Evolutionary conservation across 345 rosid genomes (phyloP).

Genomic region (Barbarea vulgaris): DNA sequence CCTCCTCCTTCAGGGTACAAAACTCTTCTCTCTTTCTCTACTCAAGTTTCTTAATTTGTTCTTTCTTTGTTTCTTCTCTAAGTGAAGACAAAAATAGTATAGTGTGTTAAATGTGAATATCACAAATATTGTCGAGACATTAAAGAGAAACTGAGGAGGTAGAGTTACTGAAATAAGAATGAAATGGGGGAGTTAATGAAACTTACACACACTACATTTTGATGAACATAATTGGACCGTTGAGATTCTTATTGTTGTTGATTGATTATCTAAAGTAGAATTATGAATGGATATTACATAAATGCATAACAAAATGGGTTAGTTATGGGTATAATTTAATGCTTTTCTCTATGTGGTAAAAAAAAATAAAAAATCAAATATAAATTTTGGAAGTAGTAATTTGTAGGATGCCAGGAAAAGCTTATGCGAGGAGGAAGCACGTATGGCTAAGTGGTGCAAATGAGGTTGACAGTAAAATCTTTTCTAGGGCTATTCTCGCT

Average conservation of each 20-base stretch:
- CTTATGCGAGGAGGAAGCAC: constrained; percentile 74
- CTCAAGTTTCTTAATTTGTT: constrained; percentile 3
- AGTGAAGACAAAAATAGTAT: constrained; percentile 35
- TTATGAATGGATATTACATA: constrained; percentile 17
- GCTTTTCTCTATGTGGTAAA: constrained; percentile 9
- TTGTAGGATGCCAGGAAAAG: constrained; percentile 92
- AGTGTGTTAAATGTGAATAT: constrained; percentile 31
- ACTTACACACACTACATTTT: constrained; percentile 9
- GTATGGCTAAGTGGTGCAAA: constrained; percentile 87
- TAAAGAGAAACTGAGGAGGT: constrained; percentile 29
- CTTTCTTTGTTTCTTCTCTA: background rate
- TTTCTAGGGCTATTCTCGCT: constrained; percentile 93
- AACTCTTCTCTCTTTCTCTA: background rate
- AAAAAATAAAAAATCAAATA: constrained; percentile 8
- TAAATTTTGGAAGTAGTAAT: constrained; percentile 13
- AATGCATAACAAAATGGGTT: constrained; percentile 27
- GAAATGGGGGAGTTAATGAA: constrained; percentile 21
- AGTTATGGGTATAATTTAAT: constrained; percentile 13
- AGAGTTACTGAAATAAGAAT: constrained; percentile 39
- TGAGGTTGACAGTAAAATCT: constrained; percentile 88
- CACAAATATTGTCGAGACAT: constrained; percentile 21
- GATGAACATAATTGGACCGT: constrained; percentile 23
- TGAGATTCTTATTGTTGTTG: constrained; percentile 27
- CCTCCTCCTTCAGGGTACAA: constrained; percentile 83
- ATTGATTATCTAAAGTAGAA: constrained; percentile 33